Base-by-base conservation (phyloP, 805 yeast genomes). In the Komagataella pastoris region DNA sequence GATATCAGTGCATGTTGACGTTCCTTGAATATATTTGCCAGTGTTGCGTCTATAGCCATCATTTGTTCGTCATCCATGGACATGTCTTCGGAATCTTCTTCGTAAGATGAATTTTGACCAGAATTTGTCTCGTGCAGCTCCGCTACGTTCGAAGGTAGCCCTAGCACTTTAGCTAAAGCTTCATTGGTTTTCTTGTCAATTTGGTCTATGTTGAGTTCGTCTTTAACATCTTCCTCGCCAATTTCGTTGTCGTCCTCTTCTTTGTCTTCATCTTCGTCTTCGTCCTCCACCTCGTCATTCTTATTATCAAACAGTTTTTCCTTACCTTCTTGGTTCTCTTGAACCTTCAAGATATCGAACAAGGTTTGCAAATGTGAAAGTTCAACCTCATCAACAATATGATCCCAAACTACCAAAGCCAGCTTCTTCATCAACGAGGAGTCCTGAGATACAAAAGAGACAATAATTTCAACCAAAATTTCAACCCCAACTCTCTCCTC, bases 1-100 rank as follows among this genome's bases (percentile, higher is more conserved):
- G 61, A 62, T 7, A 79, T 66, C 51, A 88, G 65, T 0, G 86
- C 85, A 54, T 78, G 81, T 57, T 81, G 80, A 58, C 97, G 78
- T 59, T 88, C 91, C 60, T 84, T 79, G 74, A 91, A 91, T 52
- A 91, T 91, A 51, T 75, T 76, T 0, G 97, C 79, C 30, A 91
- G 70, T 54, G 88, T 93, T 19, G 75, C 85, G 62, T 91, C 98
- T 59, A 91, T 77, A 18, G 90, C 95, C 83, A 89, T 81, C 98
- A 91, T 91, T 63, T 89, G 89, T 59, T 90, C 97, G 65, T 90
- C 97, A 54, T 90, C 95, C 95, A 89, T 87, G 0, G 91, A 81
- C 57, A 86, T 95, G 50, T 82, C 86, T 23, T 78, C 82, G 6
- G 77, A 75, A 24, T 76, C 82, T 8, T 69, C 71, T 24, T 72